Evolutionary conservation across 345 rosid species (phyloP).

Genomic region (Garcia nutans): DNA sequence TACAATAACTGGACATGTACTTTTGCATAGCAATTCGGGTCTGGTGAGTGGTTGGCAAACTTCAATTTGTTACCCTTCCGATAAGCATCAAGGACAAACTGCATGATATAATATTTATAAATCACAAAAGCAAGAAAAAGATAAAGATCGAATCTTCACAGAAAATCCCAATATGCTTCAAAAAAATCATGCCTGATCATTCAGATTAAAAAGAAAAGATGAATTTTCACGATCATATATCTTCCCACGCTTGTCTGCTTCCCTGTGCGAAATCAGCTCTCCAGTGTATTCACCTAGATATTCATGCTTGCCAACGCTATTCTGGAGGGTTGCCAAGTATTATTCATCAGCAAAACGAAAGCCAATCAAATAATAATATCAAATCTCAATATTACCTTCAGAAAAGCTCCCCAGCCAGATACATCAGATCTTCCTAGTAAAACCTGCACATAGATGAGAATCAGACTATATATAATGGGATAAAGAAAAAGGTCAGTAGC

Average conservation of each 20-base stretch:
- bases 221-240: slow-evolving; percentile 98
- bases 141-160: background rate
- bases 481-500: background rate
- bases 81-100: slow-evolving; percentile 98
- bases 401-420: slow-evolving; percentile 99
- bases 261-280: slow-evolving; percentile 94
- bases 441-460: slow-evolving; percentile 51
- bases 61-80: slow-evolving; percentile 97
- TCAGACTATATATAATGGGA: background rate
- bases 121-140: slow-evolving; percentile 1
- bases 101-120: slow-evolving; percentile 33
- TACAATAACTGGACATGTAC: slow-evolving; percentile 30
- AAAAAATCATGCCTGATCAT: slow-evolving; percentile 73
- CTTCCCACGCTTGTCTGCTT: slow-evolving; percentile 99
- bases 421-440: slow-evolving; percentile 97
- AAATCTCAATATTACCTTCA: slow-evolving; percentile 60
- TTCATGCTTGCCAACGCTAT: slow-evolving; percentile 91
- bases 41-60: slow-evolving; percentile 97
- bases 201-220: slow-evolving; percentile 93
- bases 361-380: background rate
- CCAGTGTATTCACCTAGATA: slow-evolving; percentile 99
- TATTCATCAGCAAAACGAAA: slow-evolving; percentile 20
- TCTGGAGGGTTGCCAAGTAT: slow-evolving; percentile 43
- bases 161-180: background rate
- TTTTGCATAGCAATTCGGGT: slow-evolving; percentile 98